A percentile compares a stretch with the other conserved stretches of the same genome.
These are phyloP conservation scores for Beauveria bassiana DNA, from an alignment of 2,329 filamentous ascomycete species.

Conservation along the genomic window DNA sequence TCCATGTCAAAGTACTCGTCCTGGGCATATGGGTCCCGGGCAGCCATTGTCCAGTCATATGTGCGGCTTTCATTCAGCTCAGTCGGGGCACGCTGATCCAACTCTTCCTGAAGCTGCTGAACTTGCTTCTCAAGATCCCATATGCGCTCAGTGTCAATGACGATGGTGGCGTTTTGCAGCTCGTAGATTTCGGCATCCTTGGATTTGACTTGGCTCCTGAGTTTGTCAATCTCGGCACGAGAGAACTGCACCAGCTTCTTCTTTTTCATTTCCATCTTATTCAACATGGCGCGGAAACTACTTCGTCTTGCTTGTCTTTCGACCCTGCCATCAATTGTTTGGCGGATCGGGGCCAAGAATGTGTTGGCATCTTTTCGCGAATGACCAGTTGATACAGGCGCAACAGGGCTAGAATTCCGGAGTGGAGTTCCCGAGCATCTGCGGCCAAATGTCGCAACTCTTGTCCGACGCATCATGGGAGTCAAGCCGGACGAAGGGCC, in stretches of 20 bases:
- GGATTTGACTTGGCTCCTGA: conserved; percentile 40
- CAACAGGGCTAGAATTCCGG: conserved; percentile 12
- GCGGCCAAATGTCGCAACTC: conserved; percentile 31
- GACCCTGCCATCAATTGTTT: conserved; percentile 49
- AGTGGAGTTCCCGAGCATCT: conserved; percentile 40
- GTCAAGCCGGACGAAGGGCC: conserved; percentile 49
- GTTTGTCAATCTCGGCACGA: conserved; percentile 38
- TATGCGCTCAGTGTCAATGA: conserved; percentile 39
- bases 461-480: conserved; percentile 47
- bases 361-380: conserved; percentile 15
- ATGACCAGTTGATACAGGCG: conserved; percentile 15
- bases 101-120: conserved; percentile 26
- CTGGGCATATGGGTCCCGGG: conserved; percentile 35
- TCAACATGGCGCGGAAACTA: conserved; percentile 51
- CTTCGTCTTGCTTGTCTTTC: conserved; percentile 50
- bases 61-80: conserved; percentile 20
- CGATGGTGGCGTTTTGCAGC: conserved; percentile 41
- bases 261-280: conserved; percentile 41
- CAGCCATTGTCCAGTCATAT: conserved; percentile 45
- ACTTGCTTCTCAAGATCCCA: conserved; percentile 35
- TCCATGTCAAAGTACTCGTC: conserved; percentile 33
- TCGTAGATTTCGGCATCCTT: conserved; percentile 47
- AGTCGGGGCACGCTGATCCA: conserved; percentile 18
- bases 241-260: conserved; percentile 30
- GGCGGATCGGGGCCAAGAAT: conserved; percentile 33